Base-by-base conservation (phyloP, 2,329 filamentous ascomycete genomes). In the Lachnellula cervina region DNA sequence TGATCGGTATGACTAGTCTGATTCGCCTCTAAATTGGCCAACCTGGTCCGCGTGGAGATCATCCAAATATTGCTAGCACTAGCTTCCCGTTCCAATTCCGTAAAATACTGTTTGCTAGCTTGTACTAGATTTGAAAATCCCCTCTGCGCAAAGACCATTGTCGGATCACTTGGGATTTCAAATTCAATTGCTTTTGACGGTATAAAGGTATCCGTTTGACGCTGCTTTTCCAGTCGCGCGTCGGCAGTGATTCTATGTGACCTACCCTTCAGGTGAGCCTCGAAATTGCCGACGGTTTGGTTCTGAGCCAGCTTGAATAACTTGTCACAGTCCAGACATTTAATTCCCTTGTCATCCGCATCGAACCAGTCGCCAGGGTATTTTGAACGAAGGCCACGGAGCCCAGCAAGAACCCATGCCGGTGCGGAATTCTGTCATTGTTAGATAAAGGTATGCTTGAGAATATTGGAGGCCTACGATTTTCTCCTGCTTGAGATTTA, bases 321-420 rank as follows among this genome's bases (percentile, higher is more conserved):
- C 35, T 25, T 40, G 14, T 43, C 37, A 28, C 52, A 54, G 37
- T 54, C 52, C 9, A 44, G 32, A 37, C 52, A 54, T 16, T 44
- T 49, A 11, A 47, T 38, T 5, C 14, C n/a, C 8, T 49, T n/a
- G 11, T 28, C 8, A 11, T 54, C 52, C 2, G 45, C 14, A 16
- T 43, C 46, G 21, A 54, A 40, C 8, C 8, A 23, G 11, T 47
- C 52, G 17, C 43, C n/a, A 2, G 52, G 52, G 38, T 54, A 49
- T 35, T 49, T 54, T 5, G 28, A 14, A 9, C 35, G 45, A 14
- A 54, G n/a, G 3, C 4, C 34, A 16, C 49, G 37, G 17, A 54
- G 23, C 13, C 34, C 34, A 14, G 23, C 28, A 14, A 28, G 2
- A 6, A 49, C n/a, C 52, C 52, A 54, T n/a, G 23, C 4, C 14